Evolutionary conservation across 371 early-diverging fungal species (phyloP), one percentile per base, ranked within the genome.

Genomic region (Basidiobolus meristosporus): DNA sequence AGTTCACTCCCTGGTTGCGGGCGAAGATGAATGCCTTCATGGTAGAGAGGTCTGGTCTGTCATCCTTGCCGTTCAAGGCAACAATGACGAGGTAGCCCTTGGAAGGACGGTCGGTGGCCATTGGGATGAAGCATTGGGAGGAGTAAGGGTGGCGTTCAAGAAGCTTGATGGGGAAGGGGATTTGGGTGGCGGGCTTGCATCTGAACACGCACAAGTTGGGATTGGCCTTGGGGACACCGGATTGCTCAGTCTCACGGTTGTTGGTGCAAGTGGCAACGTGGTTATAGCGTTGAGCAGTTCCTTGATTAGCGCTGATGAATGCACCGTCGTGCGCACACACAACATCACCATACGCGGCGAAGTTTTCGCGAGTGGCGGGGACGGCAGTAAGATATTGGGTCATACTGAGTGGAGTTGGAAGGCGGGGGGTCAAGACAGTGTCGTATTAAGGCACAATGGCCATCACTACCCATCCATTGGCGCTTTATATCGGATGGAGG

Each of bases 101-200:
- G 2, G 60, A 53, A 36, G 60, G 46, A 30, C 51, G 52, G 20
- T 2, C 18, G 18, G 26, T 26, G 2, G 70, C 66, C 73, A 89
- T 77, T 11, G 90, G 90, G 43, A 85, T 63, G 52, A 89, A 89
- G 38, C 74, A 65, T 51, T 90, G 90, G n/a, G 79, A 73, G 9
- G 84, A 83, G 58, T 73, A 79, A 36, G 75, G 65, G 45, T 90
- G 90, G 15, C 88, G 68, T 55, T 90, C 90, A 36, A 90, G 65
- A 16, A 90, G 51, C 50, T 69, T 69, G 46, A 81, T 68, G 17
- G 49, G 54, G 52, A 85, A 35, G 10, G 30, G 48, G 2, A 22
- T 14, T 6, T 9, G 19, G 9, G 29, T 38, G 3, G 17, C 26
- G 16, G 44, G 44, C 9, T n/a, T 16, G 15, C 44, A 42, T 12